Evolutionary conservation across 306 rosid genomes (phyloP).

Genomic region (Macrotyloma uniflorum): DNA sequence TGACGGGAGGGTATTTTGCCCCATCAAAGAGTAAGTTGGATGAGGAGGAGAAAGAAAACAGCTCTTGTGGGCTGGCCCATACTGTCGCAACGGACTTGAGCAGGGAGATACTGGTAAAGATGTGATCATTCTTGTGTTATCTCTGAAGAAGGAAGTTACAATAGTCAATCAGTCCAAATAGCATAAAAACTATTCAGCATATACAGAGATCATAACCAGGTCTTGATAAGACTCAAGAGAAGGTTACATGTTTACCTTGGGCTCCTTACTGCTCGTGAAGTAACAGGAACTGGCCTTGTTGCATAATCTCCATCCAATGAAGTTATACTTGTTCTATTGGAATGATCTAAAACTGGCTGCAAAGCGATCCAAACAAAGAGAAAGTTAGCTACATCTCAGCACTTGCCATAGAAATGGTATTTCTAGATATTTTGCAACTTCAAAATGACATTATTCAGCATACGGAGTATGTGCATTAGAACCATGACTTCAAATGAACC

Average conservation of each 20-base stretch:
- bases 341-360: conserved; percentile 50
- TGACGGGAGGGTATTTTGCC: conserved; percentile 56
- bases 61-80: conserved; percentile 61
- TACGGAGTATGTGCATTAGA: not conserved
- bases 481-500: not conserved
- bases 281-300: conserved; percentile 37
- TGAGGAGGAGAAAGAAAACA: conserved; percentile 84
- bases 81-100: conserved; percentile 84
- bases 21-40: conserved; percentile 56
- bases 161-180: not conserved
- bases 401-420: conserved; percentile 12
- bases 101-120: conserved; percentile 91
- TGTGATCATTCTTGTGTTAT: conserved; percentile 63
- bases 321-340: conserved; percentile 32
- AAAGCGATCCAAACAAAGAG: not conserved
- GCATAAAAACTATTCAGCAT: not conserved
- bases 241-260: conserved; percentile 41
- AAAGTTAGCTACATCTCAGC: conserved; percentile 29
- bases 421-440: conserved; percentile 10
- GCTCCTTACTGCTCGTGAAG: conserved; percentile 42
- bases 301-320: conserved; percentile 46
- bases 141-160: conserved; percentile 54
- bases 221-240: not conserved
- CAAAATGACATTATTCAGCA: not conserved
- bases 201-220: not conserved